phyloP scores from a whole-genome alignment of 768 basidiomycete genomes.

The Mycena galopus region DNA sequence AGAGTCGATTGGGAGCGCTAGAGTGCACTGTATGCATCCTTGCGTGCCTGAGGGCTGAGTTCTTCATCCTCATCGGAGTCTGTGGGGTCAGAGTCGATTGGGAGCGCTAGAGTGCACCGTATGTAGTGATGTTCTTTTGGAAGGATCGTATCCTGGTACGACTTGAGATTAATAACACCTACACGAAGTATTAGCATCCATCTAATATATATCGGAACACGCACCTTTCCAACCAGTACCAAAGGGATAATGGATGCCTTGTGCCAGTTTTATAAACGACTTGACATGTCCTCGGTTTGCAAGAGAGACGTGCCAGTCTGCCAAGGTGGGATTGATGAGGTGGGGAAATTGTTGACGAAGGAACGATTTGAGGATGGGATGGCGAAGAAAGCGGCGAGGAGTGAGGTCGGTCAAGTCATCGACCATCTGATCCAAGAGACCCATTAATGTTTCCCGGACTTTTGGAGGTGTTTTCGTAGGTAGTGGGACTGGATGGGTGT shows the following conservation, averaged over 20 bases:
- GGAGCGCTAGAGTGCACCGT: too few species aligned
- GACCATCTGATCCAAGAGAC: slow-evolving; percentile 18
- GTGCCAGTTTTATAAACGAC: slow-evolving; percentile 30
- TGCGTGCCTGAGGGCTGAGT: too few species aligned
- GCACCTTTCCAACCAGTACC: slow-evolving; percentile 37
- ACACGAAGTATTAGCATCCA: too few species aligned
- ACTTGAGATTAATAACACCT: too few species aligned
- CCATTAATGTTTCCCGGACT: slow-evolving; percentile 9
- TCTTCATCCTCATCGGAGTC: too few species aligned
- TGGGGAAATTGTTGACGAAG: slow-evolving; percentile 19
- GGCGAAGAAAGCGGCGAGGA: slow-evolving; percentile 29
- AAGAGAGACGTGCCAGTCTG: slow-evolving; percentile 39
- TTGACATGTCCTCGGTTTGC: slow-evolving; percentile 36
- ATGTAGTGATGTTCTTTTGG: too few species aligned
- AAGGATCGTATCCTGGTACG: too few species aligned
- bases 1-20: too few species aligned
- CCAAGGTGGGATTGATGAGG: slow-evolving; percentile 27
- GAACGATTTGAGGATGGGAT: slow-evolving; percentile 28
- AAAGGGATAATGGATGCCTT: background rate
- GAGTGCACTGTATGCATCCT: too few species aligned
- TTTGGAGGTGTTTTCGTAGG: slow-evolving; percentile 36
- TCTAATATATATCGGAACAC: background rate
- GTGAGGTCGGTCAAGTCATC: slow-evolving; percentile 40
- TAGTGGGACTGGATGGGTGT: slow-evolving; percentile 42
- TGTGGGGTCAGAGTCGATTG: too few species aligned